Evolutionary conservation across 768 basidiomycete species (phyloP), one percentile per base, ranked within the genome.

Genomic region (Crucibulum laeve): DNA sequence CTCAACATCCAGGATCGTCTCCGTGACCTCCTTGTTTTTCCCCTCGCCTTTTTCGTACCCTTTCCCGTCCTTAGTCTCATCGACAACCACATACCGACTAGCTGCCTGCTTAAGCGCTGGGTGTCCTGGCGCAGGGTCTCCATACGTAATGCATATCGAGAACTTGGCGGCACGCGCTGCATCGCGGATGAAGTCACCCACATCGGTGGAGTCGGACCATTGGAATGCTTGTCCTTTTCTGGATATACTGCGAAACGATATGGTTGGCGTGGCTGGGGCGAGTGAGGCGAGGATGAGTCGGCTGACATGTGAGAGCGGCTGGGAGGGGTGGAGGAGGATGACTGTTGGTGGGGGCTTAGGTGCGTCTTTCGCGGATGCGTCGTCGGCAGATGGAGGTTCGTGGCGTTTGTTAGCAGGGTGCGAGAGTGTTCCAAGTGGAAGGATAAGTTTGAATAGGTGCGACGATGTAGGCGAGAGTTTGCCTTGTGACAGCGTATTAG

Each of bases 271-370:
- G 4, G 58, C 53, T 8, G 67, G 64, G 4, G 63, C 47, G 30
- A 77, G 53, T 11, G 69, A 67, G 5, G 74, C 69, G 3, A 69
- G 59, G 19, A 86, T 81, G 30, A 84, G 73, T 10, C 75, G 64
- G 38, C 73, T 67, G 37, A 82, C 68, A 53, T 87, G 82, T 1
- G 79, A 80, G 4, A 86, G 71, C 0, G 83, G 84, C 50, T 86
- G 84, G 0, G 79, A 76, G 4, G 83, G 82, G 47, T 85, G 84
- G 0, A 86, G 67, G 4, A 86, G 73, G 47, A 84, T 74, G 4
- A 84, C 78, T 51, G 76, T 53, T 56, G 80, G 67, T 35, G 62
- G 59, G 45, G 46, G 25, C 3, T 40, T 42, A 38, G 42, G 18
- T 24, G 25, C 24, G 18, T 42, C 34, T 36, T 46, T 33, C 36